Base-by-base conservation (phyloP, 225 moss, liverwort and hornwort genomes). In the Rhytidiadelphus loreus region DNA sequence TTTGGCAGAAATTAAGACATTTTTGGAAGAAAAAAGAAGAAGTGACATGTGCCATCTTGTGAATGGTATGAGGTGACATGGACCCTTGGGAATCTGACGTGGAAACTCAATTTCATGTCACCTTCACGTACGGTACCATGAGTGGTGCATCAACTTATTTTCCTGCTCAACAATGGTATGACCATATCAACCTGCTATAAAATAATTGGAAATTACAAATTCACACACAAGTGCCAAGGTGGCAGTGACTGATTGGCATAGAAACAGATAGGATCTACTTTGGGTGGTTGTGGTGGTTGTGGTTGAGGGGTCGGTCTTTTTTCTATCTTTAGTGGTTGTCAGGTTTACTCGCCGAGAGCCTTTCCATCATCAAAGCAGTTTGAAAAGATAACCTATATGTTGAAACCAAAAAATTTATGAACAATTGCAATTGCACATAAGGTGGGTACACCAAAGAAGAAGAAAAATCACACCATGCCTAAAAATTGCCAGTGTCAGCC, bases 101-200 rank as follows among this genome's bases (percentile, higher is more conserved):
- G 48, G 48, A 48, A 48, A 48, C 9, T 48, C 48, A 48, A 10
- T 48, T 48, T 48, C n/a, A n/a, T n/a, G n/a, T n/a, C n/a, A n/a
- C 48, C 48, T 48, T 48, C 9, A 10, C 7, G 9, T 48, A 48
- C 9, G 5, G 39, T 56, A 56, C 24, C 23, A 35, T 55, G 24
- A 50, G 22, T 8, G 6, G 13, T 76, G 33, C 2, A 3, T 8
- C 52, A 76, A 35, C 33, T 32, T 21, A 22, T 2, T 21, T 23
- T 21, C 76, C 7, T 73, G 7, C 21, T 9, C 16, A 43, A 5
- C 25, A 39, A 43, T 26, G 16, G 8, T 15, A 39, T 24, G 3
- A 25, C 4, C 6, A 0, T 11, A 20, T 32, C 21, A 33, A 13
- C 23, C 3, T 23, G 23, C 8, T 14, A 14, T 3, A 76, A 0